These are phyloP conservation scores for Mycena epipterygia DNA, from an alignment of 768 basidiomycete species.

Conservation along the genomic window DNA sequence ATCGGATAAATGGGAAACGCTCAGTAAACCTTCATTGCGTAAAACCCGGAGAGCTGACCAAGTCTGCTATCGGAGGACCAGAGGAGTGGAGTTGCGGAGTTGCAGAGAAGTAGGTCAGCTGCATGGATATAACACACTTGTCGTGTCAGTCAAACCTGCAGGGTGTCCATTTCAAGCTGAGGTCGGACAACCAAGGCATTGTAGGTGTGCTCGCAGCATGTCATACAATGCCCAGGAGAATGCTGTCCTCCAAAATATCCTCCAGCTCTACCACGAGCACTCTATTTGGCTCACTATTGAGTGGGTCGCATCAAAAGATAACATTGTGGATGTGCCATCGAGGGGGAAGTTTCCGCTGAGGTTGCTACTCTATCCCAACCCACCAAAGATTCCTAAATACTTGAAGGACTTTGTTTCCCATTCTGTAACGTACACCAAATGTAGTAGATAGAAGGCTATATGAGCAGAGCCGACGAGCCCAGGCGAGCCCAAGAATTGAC, in stretches of 20 bases:
- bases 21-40: too few relatives aligned
- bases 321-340: conserved; percentile 52
- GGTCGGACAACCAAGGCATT: conserved; percentile 58
- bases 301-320: conserved; percentile 49
- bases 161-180: conserved; percentile 46
- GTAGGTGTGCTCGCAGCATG: conserved; percentile 48
- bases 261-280: conserved; percentile 37
- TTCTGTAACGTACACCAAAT: background rate
- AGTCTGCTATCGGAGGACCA: too few relatives aligned
- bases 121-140: too few relatives aligned
- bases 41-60: too few relatives aligned
- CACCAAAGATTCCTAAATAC: background rate
- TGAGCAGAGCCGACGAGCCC: too few relatives aligned
- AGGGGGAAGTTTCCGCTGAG: conserved; percentile 38
- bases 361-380: background rate
- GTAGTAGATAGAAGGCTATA: too few relatives aligned
- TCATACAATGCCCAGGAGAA: conserved; percentile 44
- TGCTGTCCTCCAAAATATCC: conserved; percentile 45
- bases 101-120: too few relatives aligned
- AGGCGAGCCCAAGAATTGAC: too few relatives aligned
- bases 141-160: conserved; percentile 41
- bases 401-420: background rate
- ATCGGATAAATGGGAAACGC: too few relatives aligned
- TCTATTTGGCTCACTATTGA: conserved; percentile 40
- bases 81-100: too few relatives aligned